Conservation (phyloP, 2,329 filamentous ascomycete genomes). For the Pseudofabraea citricarpa region DNA sequence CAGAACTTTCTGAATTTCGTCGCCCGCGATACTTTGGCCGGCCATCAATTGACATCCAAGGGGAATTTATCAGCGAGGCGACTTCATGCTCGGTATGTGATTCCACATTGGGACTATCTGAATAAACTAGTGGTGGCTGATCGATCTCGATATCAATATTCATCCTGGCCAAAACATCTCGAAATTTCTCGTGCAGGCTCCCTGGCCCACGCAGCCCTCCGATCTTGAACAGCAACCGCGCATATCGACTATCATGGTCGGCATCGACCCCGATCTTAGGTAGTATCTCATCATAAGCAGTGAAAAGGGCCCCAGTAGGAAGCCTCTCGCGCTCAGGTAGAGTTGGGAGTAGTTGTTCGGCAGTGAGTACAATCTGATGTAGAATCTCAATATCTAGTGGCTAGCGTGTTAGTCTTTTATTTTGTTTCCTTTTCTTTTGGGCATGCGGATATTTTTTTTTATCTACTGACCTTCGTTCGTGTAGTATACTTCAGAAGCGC, state of each 20-base stretch:
- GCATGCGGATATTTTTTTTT: too few relatives aligned
- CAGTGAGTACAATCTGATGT: constrained; percentile 69
- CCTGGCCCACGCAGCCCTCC: constrained; percentile 56
- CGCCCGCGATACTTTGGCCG: constrained; percentile 11
- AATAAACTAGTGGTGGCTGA: constrained; percentile 29
- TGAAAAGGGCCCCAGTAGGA: constrained; percentile 74
- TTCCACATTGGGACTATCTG: constrained; percentile 8
- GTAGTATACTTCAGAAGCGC: constrained; percentile 41
- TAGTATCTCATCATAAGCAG: constrained; percentile 75
- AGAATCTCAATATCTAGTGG: constrained; percentile 78
- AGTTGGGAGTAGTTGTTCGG: constrained; percentile 57
- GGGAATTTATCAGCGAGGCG: background rate
- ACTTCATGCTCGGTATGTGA: constrained; percentile 11
- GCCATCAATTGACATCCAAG: constrained; percentile 6
- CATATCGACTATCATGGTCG: constrained; percentile 71
- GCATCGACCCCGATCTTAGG: constrained; percentile 63
- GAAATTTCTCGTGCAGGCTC: constrained; percentile 65
- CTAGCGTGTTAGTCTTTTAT: too few relatives aligned
- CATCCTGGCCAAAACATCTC: constrained; percentile 61
- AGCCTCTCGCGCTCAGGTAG: constrained; percentile 57
- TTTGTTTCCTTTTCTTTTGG: too few relatives aligned
- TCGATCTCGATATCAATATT: constrained; percentile 66
- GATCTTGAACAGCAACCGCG: constrained; percentile 75
- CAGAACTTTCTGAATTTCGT: constrained; percentile 28
- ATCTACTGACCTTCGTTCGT: constrained; percentile 51